Base-by-base conservation (phyloP, 2,329 filamentous ascomycete genomes). In the Lojkania enalia region DNA sequence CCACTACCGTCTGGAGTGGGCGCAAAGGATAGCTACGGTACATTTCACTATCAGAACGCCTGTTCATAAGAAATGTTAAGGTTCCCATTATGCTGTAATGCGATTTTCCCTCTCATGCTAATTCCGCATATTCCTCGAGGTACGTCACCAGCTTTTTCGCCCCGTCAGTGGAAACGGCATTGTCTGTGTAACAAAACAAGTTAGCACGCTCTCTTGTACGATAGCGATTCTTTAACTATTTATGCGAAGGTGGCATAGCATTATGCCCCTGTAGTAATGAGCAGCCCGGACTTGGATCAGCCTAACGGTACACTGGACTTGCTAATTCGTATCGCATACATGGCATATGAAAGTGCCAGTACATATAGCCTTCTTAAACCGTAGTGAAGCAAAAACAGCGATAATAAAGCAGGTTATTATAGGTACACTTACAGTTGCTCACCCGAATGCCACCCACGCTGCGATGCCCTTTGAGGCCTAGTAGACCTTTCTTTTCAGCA, bases 381-480 rank as follows among this genome's bases (percentile, higher is more conserved):
- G 35, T 48, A 42, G 42, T 33, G 12, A 15, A 41, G 37, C 19
- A 33, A 36, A 16, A 21, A 27, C 23, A 40, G 18, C 5, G 19
- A 20, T 21, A 19, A 37, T 39, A 49, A 18, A 20, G 29, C 29
- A 39, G 27, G 35, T 15, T n/a, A 27, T 29, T 42, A 52, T 44
- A 41, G 46, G 42, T 21, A 19, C 19, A 70, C 71, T 71, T 56
- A 74, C 72, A 97, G 67, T 94, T 96, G 70, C 82, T 87, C 15
- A 86, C 86, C 12, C 92, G 82, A 49, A 96, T 91, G 20, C 91
- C 91, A 13, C 90, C 88, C 2, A 97, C 86, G 48, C 81, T 87
- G 49, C 92, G 81, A 69, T 97, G 92, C 0, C 92, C 92, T 75
- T 95, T 96, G 32, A 96, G 75, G 0, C 90, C 92, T 19, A 84